Evolutionary conservation across 2,329 filamentous ascomycete genomes (phyloP), one percentile per base, ranked within the genome.

Genomic region (Paraconiothyrium sp.): DNA sequence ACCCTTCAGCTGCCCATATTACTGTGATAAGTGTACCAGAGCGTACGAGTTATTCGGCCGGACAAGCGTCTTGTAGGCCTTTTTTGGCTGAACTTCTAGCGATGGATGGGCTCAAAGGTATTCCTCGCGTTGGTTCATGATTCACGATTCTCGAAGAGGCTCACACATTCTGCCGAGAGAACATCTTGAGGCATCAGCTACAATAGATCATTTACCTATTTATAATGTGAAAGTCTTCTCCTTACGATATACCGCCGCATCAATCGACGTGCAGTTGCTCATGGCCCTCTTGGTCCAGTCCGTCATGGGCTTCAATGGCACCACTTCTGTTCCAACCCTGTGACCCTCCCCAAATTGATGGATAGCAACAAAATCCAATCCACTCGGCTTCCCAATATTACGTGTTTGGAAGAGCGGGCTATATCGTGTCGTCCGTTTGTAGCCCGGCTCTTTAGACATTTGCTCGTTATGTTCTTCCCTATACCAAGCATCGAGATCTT

Each of bases 391-490:
- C 1, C 51, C 57, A 47, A 58, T 58, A 8, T 64, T 63, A 1
- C 59, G 37, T 10, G 69, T 59, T n/a, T 67, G 63, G 20, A 63
- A 59, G 2, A 72, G 30, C 9, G 67, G 62, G 35, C 54, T 66
- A 48, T 65, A 76, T 2, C 72, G 69, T 16, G 63, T 67, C 4
- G 73, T 72, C 3, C 73, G 71, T 22, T 65, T 63, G 65, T 67
- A 75, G 4, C 70, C 72, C 1, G 71, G 71, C 57, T 78, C 60
- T 41, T 71, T 58, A 4, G 69, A 72, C 69, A 77, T 75, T 43
- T 76, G 72, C 51, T 75, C 60, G 14, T 76, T 75, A 48, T 77
- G 73, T 46, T 78, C 75, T 27, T 74, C 61, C 5, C 72, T 62
- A 48, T 77, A 77, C 73, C 74, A 76, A 6, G 64, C 63, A 35